Conservation (phyloP, 2,329 filamentous ascomycete genomes). For the Diaporthe longicolla region DNA sequence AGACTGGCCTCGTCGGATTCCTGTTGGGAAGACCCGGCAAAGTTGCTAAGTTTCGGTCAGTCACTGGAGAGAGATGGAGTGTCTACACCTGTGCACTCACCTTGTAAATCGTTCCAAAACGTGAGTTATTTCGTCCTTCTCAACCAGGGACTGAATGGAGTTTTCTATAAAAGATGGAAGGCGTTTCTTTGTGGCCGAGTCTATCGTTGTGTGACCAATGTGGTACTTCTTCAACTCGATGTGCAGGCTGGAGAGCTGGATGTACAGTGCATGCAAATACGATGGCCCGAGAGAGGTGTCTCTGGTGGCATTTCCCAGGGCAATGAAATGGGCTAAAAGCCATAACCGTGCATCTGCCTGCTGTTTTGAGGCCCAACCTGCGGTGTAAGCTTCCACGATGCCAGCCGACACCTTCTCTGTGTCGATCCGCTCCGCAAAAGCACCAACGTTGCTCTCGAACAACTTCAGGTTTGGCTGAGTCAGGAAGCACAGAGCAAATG, state of each 20-base stretch:
- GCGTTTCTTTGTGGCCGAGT: constrained; percentile 49
- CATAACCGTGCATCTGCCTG: constrained; percentile 67
- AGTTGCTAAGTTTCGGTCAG: constrained; percentile 47
- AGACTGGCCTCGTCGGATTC: constrained; percentile 75
- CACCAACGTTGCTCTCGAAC: constrained; percentile 57
- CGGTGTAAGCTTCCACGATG: constrained; percentile 56
- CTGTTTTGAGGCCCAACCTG: constrained; percentile 45
- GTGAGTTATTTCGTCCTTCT: constrained; percentile 79
- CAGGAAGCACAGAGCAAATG: constrained; percentile 58
- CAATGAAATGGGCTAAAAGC: constrained; percentile 77
- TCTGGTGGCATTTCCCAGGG: constrained; percentile 61
- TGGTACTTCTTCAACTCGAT: constrained; percentile 65
- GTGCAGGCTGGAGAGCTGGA: constrained; percentile 67
- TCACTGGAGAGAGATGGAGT: not conserved
- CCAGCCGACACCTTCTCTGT: constrained; percentile 57
- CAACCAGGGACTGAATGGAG: constrained; percentile 79
- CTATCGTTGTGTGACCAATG: constrained; percentile 53
- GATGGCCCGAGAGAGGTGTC: constrained; percentile 54
- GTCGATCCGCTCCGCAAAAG: constrained; percentile 56
- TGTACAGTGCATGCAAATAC: constrained; percentile 67
- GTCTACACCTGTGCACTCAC: constrained; percentile 48
- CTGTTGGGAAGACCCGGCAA: constrained; percentile 50
- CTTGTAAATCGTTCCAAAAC: constrained; percentile 63
- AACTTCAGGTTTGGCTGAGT: constrained; percentile 54
- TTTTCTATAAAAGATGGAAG: constrained; percentile 72